Evolutionary conservation across 2,329 filamentous ascomycete species (phyloP).

Genomic region (Botryotinia convoluta): DNA sequence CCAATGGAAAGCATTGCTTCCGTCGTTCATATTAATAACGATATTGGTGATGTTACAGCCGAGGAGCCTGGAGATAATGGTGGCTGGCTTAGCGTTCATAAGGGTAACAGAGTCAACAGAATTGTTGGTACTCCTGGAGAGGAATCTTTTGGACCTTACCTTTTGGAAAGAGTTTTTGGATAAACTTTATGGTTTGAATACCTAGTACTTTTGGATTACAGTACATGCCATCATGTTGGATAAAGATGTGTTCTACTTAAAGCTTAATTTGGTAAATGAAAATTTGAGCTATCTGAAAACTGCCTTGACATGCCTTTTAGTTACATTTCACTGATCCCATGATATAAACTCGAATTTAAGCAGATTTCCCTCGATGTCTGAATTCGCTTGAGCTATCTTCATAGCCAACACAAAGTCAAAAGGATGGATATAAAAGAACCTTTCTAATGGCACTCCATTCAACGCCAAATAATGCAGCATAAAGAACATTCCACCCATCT

Average conservation of each 20-base stretch:
- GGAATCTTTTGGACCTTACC: slow-evolving; percentile 60
- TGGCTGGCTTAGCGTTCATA: slow-evolving; percentile 70
- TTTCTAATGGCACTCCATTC: slow-evolving; percentile 8
- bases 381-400: background rate
- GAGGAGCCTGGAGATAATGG: slow-evolving; percentile 68
- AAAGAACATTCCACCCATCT: background rate
- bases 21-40: slow-evolving; percentile 41
- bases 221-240: slow-evolving; percentile 6
- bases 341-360: background rate
- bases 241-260: slow-evolving; percentile 1
- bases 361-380: background rate
- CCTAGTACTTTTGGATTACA: slow-evolving; percentile 5
- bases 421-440: slow-evolving; percentile 3
- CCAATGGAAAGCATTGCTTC: slow-evolving; percentile 35
- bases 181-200: slow-evolving; percentile 17
- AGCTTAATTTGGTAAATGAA: background rate
- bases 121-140: slow-evolving; percentile 69
- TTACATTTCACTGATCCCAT: background rate
- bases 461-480: slow-evolving; percentile 18
- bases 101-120: slow-evolving; percentile 78
- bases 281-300: background rate
- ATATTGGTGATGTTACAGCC: slow-evolving; percentile 46
- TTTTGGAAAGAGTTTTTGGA: slow-evolving; percentile 58
- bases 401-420: background rate
- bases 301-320: background rate